Evolutionary conservation across 768 basidiomycete species (phyloP), one percentile per base, ranked within the genome.

Genomic region (Lentinus tigrinus): DNA sequence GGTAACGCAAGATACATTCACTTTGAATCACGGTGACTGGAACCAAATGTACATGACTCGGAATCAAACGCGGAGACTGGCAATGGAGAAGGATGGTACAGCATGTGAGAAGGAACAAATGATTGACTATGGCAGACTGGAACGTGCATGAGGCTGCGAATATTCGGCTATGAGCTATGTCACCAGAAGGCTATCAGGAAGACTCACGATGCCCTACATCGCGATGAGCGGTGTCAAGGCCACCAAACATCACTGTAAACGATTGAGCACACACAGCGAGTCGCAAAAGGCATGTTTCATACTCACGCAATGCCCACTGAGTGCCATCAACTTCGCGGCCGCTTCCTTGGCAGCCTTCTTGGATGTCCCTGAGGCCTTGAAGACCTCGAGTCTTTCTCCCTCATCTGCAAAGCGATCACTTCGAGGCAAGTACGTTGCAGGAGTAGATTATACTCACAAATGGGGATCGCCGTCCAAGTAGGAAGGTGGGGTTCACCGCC

Each of bases 311-410:
- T 63, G 67, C 3, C 66, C 65, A 47, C 67, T 67, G 5, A 44
- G 40, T 2, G 67, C 69, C 62, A 70, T 65, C 17, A 47, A 17
- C 37, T 26, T 27, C 3, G 69, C 67, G 1, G 69, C 58, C 9
- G 31, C 52, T 46, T 70, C 67, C 36, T 63, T 68, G 0, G 69
- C 69, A 0, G 55, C 61, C 56, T 70, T 64, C 56, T 70, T 70
- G 0, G 56, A 56, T 0, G 28, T 39, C 2, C 67, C 69, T 1
- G 5, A 3, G 4, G 51, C 51, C 2, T 57, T 57, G 52, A 57
- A 68, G 0, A 54, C 57, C 13, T 36, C 38, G 11, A 70, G 51
- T 0, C 42, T 42, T 38, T 68, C 65, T 2, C 61, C 65, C 5
- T 57, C 24, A 40, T 57, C 69, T 69, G 44, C 11, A 9, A 21